Conservation (phyloP, 2,329 filamentous ascomycete genomes). For the Colletotrichum sp. region DNA sequence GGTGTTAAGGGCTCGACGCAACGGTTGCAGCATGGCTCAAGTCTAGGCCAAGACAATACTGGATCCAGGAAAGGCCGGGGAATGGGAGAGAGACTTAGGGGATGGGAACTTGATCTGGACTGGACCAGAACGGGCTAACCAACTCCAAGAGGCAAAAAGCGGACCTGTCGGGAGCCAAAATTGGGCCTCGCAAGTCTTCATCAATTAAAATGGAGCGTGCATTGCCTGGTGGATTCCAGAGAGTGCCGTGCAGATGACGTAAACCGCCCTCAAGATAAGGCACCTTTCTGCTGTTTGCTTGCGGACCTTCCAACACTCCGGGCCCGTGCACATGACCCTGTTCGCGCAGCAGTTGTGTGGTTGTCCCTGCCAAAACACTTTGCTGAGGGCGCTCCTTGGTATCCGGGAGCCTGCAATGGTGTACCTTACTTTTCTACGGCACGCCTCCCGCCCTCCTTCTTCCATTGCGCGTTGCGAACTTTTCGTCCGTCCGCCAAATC, state of each 20-base stretch:
- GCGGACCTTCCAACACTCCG: slow-evolving; percentile 14
- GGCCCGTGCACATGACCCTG: slow-evolving; percentile 19
- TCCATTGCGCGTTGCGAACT: neutral
- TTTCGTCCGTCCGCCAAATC: neutral
- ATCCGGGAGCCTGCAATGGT: neutral
- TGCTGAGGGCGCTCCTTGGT: neutral
- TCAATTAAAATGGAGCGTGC: neutral
- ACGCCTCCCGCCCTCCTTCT: neutral
- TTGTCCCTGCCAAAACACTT: neutral
- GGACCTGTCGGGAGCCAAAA: slow-evolving; percentile 2
- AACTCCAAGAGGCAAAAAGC: neutral
- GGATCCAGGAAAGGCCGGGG: neutral
- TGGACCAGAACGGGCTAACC: neutral
- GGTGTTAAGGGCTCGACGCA: neutral
- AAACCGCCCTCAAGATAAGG: neutral
- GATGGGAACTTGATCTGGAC: neutral
- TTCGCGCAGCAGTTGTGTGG: neutral
- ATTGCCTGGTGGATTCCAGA: neutral
- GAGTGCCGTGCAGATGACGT: slow-evolving; percentile 12
- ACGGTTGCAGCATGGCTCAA: neutral
- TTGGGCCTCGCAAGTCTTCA: slow-evolving; percentile 3
- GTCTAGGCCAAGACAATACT: neutral
- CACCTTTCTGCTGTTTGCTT: neutral
- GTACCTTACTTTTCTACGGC: neutral
- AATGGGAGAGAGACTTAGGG: neutral